These are phyloP conservation scores for Oleoguttula mirabilis DNA, from an alignment of 495 filamentous ascomycete genomes.

Conservation along the genomic window DNA sequence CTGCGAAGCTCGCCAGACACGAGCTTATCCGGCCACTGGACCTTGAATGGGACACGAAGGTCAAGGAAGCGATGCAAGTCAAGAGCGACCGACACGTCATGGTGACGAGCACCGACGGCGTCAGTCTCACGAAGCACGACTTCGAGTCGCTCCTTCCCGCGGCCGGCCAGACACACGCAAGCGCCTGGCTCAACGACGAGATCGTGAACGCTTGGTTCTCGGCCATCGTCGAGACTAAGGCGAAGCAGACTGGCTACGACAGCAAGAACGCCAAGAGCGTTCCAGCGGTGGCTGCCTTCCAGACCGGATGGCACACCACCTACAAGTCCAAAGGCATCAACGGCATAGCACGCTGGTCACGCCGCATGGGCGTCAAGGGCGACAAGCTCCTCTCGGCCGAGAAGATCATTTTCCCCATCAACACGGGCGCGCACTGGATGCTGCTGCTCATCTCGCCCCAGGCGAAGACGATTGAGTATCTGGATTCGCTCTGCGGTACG, in stretches of 20 bases:
- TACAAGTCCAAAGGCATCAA: constrained; percentile 42
- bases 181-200: constrained; percentile 70
- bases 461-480: constrained; percentile 54
- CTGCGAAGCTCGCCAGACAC: constrained; percentile 15
- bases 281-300: constrained; percentile 60
- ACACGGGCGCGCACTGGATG: constrained; percentile 45
- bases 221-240: constrained; percentile 48
- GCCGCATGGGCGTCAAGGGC: constrained; percentile 44
- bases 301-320: constrained; percentile 57
- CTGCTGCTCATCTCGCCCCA: constrained; percentile 57
- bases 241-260: constrained; percentile 28
- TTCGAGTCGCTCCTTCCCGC: constrained; percentile 45
- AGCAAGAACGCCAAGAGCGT: constrained; percentile 5
- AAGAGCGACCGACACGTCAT: constrained; percentile 21
- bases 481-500: constrained; percentile 48
- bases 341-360: constrained; percentile 41
- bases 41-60: constrained; percentile 33
- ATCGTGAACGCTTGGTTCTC: constrained; percentile 59
- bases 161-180: not conserved
- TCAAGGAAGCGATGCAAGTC: constrained; percentile 29
- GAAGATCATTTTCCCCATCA: constrained; percentile 51
- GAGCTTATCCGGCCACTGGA: constrained; percentile 33
- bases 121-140: constrained; percentile 45
- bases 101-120: constrained; percentile 41
- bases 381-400: constrained; percentile 43